phyloP scores from a whole-genome alignment of 1,284 basidiomycete genomes.

The Boletellus deceptivus region DNA sequence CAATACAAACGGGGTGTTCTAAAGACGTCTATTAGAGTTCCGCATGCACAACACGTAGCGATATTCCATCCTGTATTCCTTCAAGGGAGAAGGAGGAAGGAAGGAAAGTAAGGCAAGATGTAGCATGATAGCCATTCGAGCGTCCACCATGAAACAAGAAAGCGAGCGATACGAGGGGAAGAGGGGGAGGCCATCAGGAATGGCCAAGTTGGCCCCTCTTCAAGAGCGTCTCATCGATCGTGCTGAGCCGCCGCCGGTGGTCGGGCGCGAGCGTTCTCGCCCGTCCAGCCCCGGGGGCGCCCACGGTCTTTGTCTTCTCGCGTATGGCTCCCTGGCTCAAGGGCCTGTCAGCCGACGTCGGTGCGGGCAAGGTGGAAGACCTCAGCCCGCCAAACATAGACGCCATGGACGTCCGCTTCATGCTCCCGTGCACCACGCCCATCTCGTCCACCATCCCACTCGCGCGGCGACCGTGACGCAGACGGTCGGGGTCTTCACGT shows the following conservation, averaged over 20 bases:
- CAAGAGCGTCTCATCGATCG: background rate
- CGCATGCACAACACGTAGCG: too few species aligned
- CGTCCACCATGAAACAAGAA: background rate
- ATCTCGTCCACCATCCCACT: constrained; percentile 21
- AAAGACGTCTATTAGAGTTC: too few species aligned
- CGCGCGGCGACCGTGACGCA: background rate
- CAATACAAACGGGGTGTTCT: too few species aligned
- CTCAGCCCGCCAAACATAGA: constrained; percentile 22
- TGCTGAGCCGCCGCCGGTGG: constrained; percentile 11
- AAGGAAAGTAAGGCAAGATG: background rate
- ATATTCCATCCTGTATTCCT: background rate
- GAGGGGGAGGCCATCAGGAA: background rate
- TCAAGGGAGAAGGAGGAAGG: background rate
- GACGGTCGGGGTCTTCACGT: too few species aligned
- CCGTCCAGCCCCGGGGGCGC: too few species aligned
- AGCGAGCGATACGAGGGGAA: background rate
- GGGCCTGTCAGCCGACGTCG: constrained; percentile 4
- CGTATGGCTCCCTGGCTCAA: background rate
- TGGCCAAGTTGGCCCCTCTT: background rate
- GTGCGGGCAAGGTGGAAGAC: constrained; percentile 2
- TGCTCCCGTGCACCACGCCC: constrained; percentile 9
- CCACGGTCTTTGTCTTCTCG: background rate
- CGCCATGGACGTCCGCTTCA: constrained; percentile 4
- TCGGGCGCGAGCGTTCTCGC: background rate
- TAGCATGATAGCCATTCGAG: background rate